Conservation (phyloP, 208 protist genomes). For the Zelonia costaricensis region DNA sequence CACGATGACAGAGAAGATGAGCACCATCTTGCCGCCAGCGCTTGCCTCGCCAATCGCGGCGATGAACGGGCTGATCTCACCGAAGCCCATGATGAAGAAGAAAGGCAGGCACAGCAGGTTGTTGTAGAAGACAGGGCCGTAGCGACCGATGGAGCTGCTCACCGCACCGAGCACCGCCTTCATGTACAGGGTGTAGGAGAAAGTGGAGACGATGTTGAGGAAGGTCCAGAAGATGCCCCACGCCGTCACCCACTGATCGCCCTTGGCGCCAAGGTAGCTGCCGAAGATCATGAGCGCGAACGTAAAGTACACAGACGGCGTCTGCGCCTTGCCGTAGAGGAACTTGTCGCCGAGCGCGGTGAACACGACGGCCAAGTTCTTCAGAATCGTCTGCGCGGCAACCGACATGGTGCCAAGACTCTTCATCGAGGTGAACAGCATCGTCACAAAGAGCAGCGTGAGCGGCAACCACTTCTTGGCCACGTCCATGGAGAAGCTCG, state of each 20-base stretch:
- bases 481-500: constrained; percentile 51
- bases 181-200: constrained; percentile 89
- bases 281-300: constrained; percentile 69
- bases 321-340: constrained; percentile 65
- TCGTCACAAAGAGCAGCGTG: constrained; percentile 77
- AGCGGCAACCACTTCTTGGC: constrained; percentile 69
- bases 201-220: constrained; percentile 71
- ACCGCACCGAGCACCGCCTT: constrained; percentile 59
- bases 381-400: constrained; percentile 83
- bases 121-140: constrained; percentile 89
- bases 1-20: constrained; percentile 53
- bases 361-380: constrained; percentile 79
- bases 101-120: constrained; percentile 86
- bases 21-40: constrained; percentile 20
- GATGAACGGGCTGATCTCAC: constrained; percentile 18
- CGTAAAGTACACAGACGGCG: constrained; percentile 40
- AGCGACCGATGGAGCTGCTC: constrained; percentile 62
- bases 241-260: constrained; percentile 79
- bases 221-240: constrained; percentile 83
- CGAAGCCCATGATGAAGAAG: constrained; percentile 35
- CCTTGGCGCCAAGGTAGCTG: constrained; percentile 55
- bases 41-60: constrained; percentile 11
- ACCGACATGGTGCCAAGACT: constrained; percentile 85
- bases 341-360: constrained; percentile 80
- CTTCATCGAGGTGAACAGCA: constrained; percentile 87